Percentiles rank a stretch among this genome's conserved stretches.
These are phyloP conservation scores for Scytalidium sp. DNA, from an alignment of 2,329 filamentous ascomycete species.

Conservation along the genomic window DNA sequence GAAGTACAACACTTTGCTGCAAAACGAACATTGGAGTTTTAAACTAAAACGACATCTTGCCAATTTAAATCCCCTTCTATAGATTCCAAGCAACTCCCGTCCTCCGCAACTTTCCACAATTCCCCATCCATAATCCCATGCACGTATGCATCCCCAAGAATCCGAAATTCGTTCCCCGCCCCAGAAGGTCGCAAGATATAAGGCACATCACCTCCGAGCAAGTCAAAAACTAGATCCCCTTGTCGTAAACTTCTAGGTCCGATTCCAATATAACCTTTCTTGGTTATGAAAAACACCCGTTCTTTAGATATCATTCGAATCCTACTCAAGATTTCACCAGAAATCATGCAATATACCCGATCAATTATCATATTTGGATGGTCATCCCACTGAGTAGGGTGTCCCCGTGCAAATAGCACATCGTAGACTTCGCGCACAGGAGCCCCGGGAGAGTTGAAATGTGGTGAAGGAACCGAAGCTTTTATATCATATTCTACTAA, in stretches of 20 bases:
- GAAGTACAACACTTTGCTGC: too few relatives aligned
- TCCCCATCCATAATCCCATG: slow-evolving; percentile 10
- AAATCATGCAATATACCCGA: slow-evolving; percentile 10
- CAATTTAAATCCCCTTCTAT: neutral
- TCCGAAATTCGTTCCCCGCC: neutral
- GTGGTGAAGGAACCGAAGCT: neutral
- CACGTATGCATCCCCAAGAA: slow-evolving; percentile 9
- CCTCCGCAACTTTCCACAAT: neutral
- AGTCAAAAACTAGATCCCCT: slow-evolving; percentile 7
- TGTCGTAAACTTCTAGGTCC: slow-evolving; percentile 1
- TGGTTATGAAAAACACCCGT: slow-evolving; percentile 36
- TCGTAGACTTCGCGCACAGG: neutral
- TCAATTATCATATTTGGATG: neutral
- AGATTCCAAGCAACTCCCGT: neutral
- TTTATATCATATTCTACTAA: neutral
- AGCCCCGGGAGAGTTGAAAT: neutral
- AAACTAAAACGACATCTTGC: neutral
- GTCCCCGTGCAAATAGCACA: neutral
- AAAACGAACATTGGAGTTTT: too few relatives aligned
- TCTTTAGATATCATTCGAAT: neutral
- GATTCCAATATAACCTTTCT: slow-evolving; percentile 7
- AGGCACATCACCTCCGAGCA: slow-evolving; percentile 8
- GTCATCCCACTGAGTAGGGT: neutral
- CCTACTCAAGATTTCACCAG: neutral
- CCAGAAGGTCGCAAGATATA: slow-evolving; percentile 3